Conservation (phyloP, 306 rosid species). For the Castanea crenata region DNA sequence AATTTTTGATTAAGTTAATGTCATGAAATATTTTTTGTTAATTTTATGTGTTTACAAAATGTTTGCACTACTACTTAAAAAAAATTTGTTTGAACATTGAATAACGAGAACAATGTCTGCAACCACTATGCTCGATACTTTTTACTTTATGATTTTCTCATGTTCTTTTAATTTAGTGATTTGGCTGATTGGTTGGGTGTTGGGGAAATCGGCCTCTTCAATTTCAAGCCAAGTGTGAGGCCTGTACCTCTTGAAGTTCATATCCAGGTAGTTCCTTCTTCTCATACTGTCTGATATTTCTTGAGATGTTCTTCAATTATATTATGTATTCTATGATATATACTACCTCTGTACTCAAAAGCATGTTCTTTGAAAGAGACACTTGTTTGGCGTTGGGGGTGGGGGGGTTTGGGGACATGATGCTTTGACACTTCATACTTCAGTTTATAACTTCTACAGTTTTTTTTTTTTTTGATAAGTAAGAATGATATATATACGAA, state of each 20-base stretch:
- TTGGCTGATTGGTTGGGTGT: conserved; percentile 99
- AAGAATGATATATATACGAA: no score
- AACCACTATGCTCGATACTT: neutral
- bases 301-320: neutral
- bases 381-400: neutral
- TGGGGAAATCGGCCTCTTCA: conserved; percentile 89
- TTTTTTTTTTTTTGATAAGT: no score
- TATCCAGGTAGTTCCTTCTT: conserved; percentile 61
- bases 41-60: neutral
- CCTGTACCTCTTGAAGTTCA: conserved; percentile 98
- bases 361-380: neutral
- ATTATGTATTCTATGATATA: neutral
- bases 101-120: neutral
- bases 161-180: conserved; percentile 52
- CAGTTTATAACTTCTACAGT: neutral
- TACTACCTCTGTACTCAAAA: neutral
- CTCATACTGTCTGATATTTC: neutral
- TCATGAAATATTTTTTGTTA: neutral
- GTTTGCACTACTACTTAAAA: neutral
- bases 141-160: conserved; percentile 7
- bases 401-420: neutral
- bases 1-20: no score
- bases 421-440: neutral
- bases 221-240: conserved; percentile 98
- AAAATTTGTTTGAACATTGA: neutral